phyloP scores from a whole-genome alignment of 306 rosid genomes.

The Pyrus bretschneideri region DNA sequence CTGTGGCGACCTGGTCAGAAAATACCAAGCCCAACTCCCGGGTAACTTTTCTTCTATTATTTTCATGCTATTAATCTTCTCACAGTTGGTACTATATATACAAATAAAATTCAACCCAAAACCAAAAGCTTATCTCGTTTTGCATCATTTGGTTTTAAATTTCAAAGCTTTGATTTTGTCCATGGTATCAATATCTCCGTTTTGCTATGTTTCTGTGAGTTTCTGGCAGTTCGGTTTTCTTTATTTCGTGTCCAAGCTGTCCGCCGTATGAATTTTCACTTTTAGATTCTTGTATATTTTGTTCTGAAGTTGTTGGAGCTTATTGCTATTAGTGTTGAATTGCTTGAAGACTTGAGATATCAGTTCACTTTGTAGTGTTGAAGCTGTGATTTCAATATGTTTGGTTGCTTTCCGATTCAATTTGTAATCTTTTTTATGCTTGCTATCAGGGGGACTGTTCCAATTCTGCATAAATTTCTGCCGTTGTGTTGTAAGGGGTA shows the following conservation, averaged over 20 bases:
- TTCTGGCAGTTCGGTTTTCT: slow-evolving; percentile 1
- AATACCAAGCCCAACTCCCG: not conserved
- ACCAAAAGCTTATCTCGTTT: not conserved
- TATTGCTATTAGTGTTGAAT: not conserved
- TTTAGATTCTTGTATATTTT: not conserved
- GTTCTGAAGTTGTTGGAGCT: not conserved
- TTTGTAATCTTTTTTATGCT: slow-evolving; percentile 4
- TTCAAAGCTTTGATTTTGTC: not conserved
- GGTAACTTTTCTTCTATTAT: not conserved
- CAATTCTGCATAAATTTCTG: not conserved
- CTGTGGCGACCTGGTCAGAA: slow-evolving; percentile 37
- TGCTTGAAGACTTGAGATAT: not conserved
- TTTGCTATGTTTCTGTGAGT: not conserved
- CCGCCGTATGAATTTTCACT: slow-evolving; percentile 2
- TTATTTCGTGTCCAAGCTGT: not conserved
- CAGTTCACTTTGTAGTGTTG: slow-evolving; percentile 1
- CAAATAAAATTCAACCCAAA: not conserved
- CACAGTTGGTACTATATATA: not conserved
- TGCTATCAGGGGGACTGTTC: slow-evolving; percentile 29
- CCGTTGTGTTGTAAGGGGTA: slow-evolving; percentile 19
- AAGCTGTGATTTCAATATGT: not conserved
- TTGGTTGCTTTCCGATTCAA: slow-evolving; percentile 11
- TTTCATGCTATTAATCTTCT: not conserved
- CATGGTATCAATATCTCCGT: not conserved
- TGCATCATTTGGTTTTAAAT: not conserved